phyloP scores from a whole-genome alignment of 306 rosid species.

The Alnus glutinosa region DNA sequence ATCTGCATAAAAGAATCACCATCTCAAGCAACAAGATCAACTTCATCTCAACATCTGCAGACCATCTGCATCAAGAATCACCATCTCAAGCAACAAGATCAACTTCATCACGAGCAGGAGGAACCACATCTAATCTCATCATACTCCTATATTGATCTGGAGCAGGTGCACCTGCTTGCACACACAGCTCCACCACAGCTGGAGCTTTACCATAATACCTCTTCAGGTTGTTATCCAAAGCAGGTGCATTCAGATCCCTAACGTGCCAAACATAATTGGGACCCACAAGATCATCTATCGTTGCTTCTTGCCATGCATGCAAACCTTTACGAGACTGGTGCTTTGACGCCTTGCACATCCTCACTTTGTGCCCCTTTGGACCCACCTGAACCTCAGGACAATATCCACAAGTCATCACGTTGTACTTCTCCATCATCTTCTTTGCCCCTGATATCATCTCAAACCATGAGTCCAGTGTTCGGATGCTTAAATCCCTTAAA shows the following conservation, averaged over 20 bases:
- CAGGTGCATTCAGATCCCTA: conserved; percentile 52
- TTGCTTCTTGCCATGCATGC: conserved; percentile 95
- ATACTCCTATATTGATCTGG: conserved; percentile 68
- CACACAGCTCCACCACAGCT: conserved; percentile 84
- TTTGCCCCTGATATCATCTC: conserved; percentile 70
- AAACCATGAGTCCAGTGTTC: conserved; percentile 65
- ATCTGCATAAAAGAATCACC: background rate
- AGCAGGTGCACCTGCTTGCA: conserved; percentile 73
- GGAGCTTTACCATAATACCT: conserved; percentile 92
- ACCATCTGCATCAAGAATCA: conserved; percentile 12
- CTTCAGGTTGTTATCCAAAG: conserved; percentile 71
- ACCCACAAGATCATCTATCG: conserved; percentile 60
- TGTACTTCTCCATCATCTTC: conserved; percentile 73
- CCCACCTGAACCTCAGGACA: conserved; percentile 88
- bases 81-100: conserved; percentile 65
- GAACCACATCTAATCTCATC: conserved; percentile 91
- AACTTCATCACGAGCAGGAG: conserved; percentile 71
- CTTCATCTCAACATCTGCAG: background rate
- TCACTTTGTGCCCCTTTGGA: conserved; percentile 86
- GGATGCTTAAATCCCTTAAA: conserved; percentile 42
- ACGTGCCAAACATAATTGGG: conserved; percentile 90
- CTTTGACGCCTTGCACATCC: conserved; percentile 84
- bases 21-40: conserved; percentile 38
- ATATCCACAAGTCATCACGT: conserved; percentile 75
- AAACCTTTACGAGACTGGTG: conserved; percentile 86